These are phyloP conservation scores for Mimosa pudica DNA, from an alignment of 306 rosid genomes.

Conservation along the genomic window DNA sequence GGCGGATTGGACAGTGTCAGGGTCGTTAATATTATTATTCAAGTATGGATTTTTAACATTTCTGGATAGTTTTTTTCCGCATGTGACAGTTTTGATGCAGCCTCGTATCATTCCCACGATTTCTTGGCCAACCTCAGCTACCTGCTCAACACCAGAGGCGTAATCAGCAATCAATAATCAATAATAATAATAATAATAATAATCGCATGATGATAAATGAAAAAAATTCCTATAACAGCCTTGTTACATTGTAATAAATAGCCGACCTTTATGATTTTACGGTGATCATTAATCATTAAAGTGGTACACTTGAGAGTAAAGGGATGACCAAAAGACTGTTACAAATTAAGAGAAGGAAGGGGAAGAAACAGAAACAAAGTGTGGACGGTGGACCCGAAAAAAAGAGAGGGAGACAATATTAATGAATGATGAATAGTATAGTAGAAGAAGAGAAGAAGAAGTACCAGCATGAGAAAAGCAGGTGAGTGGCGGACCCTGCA, in stretches of 20 bases:
- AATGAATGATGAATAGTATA: no score
- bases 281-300: not conserved
- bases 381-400: not conserved
- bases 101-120: constrained; percentile 93
- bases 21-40: not conserved
- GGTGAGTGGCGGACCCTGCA: constrained; percentile 98
- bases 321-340: not conserved
- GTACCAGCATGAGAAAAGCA: constrained; percentile 89
- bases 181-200: no score
- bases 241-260: not conserved
- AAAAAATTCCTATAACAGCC: not conserved
- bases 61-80: constrained; percentile 67
- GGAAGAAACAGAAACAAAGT: not conserved
- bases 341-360: not conserved
- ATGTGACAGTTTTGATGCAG: constrained; percentile 89
- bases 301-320: not conserved
- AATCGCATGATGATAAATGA: not conserved
- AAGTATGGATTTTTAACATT: constrained; percentile 33
- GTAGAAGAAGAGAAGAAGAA: not conserved
- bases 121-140: constrained; percentile 71
- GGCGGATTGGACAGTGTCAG: not conserved
- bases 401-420: not conserved
- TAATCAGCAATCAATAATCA: not conserved
- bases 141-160: constrained; percentile 44
- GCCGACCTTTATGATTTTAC: not conserved